These are phyloP conservation scores for Echium plantagineum DNA, from an alignment of 257 asterid species.

Conservation along the genomic window DNA sequence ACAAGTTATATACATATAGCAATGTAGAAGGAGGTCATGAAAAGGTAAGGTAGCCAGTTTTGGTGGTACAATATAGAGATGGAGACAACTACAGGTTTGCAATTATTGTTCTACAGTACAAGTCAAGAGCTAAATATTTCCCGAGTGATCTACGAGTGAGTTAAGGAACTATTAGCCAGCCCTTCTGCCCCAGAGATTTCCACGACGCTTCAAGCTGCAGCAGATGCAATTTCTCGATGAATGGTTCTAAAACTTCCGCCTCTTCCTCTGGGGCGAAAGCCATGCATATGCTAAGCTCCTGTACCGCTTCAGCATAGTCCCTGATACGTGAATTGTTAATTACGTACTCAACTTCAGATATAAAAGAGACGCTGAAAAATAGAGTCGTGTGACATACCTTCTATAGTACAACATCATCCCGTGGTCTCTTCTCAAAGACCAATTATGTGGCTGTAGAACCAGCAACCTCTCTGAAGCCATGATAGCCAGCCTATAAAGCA, in stretches of 20 bases:
- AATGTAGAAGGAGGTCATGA: neutral
- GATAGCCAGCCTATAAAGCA: conserved; percentile 62
- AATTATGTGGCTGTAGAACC: conserved; percentile 83
- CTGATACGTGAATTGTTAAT: conserved; percentile 20
- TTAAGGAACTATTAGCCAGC: conserved; percentile 40
- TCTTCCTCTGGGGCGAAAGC: conserved; percentile 95
- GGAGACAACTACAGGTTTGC: neutral
- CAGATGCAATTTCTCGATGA: conserved; percentile 71
- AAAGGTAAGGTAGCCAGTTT: neutral
- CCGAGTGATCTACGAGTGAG: neutral
- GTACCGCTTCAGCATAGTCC: conserved; percentile 77
- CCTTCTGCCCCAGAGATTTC: conserved; percentile 48
- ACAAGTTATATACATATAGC: neutral
- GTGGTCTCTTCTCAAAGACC: conserved; percentile 73
- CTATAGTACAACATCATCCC: conserved; percentile 89
- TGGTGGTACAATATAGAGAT: no score
- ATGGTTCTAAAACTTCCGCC: conserved; percentile 56
- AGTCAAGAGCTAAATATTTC: neutral
- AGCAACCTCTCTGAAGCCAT: conserved; percentile 86
- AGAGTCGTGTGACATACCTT: conserved; percentile 30
- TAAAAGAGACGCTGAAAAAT: conserved; percentile 2
- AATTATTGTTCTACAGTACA: neutral
- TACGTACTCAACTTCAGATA: neutral
- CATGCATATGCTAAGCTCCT: conserved; percentile 96
- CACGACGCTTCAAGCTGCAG: conserved; percentile 57